Base-by-base conservation (phyloP, 2,329 filamentous ascomycete species). In the Westerdykella aurantiaca region DNA sequence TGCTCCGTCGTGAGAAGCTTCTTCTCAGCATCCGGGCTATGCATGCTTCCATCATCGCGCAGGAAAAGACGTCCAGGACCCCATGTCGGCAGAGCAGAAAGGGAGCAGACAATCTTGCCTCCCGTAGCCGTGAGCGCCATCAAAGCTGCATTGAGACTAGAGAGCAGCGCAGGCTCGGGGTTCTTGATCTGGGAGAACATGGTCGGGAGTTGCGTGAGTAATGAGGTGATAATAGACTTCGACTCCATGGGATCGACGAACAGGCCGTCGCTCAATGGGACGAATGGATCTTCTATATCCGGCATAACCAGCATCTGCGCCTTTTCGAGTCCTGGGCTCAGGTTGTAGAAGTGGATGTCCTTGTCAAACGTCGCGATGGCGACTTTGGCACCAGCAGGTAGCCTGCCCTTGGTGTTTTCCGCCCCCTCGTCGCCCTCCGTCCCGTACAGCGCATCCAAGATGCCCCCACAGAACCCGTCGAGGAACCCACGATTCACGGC, bases 251-350 rank as follows among this genome's bases (percentile, higher is more conserved):
- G 89, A 66, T 98, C 91, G 13, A 97, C 91, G 65, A 97, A 97
- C 9, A 98, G 76, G 13, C 91, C 90, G 45, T 95, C 86, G 50
- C 86, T 88, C 14, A 98, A 75, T 2, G 93, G 90, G 13, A 97
- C 82, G 64, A 98, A 98, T 0, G 93, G 93, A 54, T 98, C 93
- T 58, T 97, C 90, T 39, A 98, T 79, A 63, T 98, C 93, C 3
- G 93, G 87, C 88, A 98, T 95, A 40, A 98, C 90, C 75, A 98
- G 81, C 88, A 98, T 96, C 63, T 98, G 93, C 9, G 93, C 88
- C 69, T 89, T 83, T 43, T 93, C 85, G 34, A 96, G 74, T 34
- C 78, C 78, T 31, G 88, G 70, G 60, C 83, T 88, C 57, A 95
- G 82, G 61, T 97, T 97, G 74, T 97, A 98, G 67, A 97, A 98